Conservation (phyloP, 768 basidiomycete genomes). For the Leccinum sublutescens region DNA sequence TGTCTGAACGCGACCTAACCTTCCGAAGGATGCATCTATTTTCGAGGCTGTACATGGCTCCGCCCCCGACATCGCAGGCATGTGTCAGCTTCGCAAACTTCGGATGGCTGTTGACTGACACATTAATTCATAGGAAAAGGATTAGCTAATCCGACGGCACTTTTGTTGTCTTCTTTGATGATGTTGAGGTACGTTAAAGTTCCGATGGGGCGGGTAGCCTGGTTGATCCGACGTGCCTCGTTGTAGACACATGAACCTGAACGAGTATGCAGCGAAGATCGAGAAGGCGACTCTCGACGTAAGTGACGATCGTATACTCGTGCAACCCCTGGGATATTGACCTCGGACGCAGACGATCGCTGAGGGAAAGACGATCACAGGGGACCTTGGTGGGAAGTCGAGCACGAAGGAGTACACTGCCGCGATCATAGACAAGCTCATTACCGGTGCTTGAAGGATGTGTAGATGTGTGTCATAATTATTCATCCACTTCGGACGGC, state of each 20-base stretch:
- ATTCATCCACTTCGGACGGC: conserved; percentile 5
- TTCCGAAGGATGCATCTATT: conserved; percentile 86
- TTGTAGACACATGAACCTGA: conserved; percentile 87
- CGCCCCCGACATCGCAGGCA: conserved; percentile 97
- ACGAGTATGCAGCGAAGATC: conserved; percentile 81
- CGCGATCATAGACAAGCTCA: conserved; percentile 78
- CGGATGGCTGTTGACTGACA: neutral
- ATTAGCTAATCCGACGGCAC: conserved; percentile 98
- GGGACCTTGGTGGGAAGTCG: conserved; percentile 93
- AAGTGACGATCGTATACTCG: conserved; percentile 33
- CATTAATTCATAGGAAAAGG: conserved; percentile 61
- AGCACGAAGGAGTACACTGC: conserved; percentile 86
- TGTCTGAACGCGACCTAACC: conserved; percentile 13
- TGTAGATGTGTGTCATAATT: conserved; percentile 19
- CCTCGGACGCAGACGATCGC: conserved; percentile 75
- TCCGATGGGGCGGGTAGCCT: conserved; percentile 5
- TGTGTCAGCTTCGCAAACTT: conserved; percentile 21
- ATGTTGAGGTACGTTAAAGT: conserved; percentile 76
- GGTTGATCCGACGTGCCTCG: conserved; percentile 25
- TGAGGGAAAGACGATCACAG: conserved; percentile 92
- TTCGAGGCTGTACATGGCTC: conserved; percentile 99
- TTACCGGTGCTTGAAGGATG: conserved; percentile 22
- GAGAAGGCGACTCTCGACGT: conserved; percentile 89
- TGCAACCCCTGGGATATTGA: conserved; percentile 4
- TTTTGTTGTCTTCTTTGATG: conserved; percentile 93